Conservation (phyloP, 768 basidiomycete species). For the Leccinum rimulosum region DNA sequence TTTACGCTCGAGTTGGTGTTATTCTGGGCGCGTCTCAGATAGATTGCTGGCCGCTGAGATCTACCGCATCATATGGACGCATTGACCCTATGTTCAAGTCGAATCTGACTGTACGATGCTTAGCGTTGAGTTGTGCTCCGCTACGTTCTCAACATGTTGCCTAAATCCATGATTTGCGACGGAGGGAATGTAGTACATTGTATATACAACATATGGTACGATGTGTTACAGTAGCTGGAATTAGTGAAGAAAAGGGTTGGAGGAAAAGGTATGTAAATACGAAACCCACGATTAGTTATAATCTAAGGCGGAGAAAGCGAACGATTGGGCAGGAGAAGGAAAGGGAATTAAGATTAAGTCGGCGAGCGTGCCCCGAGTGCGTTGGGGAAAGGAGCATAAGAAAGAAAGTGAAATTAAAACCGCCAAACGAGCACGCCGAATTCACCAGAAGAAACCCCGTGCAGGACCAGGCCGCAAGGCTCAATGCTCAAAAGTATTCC, state of each 20-base stretch:
- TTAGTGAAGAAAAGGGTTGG: not conserved
- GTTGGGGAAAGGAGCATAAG: not conserved
- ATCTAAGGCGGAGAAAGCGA: constrained; percentile 3
- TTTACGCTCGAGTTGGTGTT: not conserved
- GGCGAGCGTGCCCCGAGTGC: not conserved
- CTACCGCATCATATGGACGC: not conserved
- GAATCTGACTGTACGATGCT: not conserved
- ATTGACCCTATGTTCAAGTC: not conserved
- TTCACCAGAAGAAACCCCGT: not conserved
- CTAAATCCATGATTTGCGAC: not conserved
- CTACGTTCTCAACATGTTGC: not conserved
- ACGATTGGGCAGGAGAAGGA: not conserved
- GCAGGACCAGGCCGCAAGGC: not conserved
- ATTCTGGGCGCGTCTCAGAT: constrained; percentile 3
- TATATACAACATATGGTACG: constrained; percentile 4
- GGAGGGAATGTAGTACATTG: not conserved
- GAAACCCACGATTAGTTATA: not conserved
- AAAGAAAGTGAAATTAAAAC: not conserved
- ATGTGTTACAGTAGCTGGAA: not conserved
- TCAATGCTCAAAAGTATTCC: constrained; percentile 20
- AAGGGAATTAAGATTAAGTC: not conserved
- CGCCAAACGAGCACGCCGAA: not conserved
- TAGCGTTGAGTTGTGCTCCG: not conserved
- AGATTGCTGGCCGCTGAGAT: not conserved
- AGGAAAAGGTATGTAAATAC: not conserved